Evolutionary conservation across 495 filamentous ascomycete genomes (phyloP).

Genomic region (Annulohypoxylon nitens): DNA sequence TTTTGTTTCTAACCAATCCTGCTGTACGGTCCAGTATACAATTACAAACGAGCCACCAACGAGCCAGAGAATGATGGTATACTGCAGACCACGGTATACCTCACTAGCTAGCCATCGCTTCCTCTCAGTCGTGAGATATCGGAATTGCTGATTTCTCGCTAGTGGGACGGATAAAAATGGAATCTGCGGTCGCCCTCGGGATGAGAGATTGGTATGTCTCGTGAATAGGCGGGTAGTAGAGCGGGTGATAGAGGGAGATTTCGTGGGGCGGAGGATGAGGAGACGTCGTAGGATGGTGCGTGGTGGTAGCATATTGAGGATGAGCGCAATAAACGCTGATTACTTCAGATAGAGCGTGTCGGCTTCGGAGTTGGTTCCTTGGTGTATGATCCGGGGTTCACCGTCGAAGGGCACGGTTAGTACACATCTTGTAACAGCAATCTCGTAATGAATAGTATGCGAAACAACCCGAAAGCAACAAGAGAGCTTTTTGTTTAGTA

Average conservation of each 20-base stretch:
- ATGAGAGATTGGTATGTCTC: constrained; percentile 43
- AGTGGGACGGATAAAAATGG: constrained; percentile 77
- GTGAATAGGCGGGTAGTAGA: constrained; percentile 33
- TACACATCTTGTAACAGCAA: constrained; percentile 6
- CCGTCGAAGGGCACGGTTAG: constrained; percentile 4
- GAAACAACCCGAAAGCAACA: neutral
- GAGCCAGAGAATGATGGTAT: constrained; percentile 67
- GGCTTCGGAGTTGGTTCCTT: neutral
- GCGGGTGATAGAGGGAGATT: constrained; percentile 4
- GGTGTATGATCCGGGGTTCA: constrained; percentile 8
- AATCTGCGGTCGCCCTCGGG: constrained; percentile 74
- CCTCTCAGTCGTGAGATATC: constrained; percentile 81
- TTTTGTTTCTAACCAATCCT: constrained; percentile 77
- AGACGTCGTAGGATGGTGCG: constrained; percentile 44
- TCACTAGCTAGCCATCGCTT: constrained; percentile 76
- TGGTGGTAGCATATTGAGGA: constrained; percentile 42
- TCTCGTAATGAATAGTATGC: neutral
- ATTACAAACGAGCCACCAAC: constrained; percentile 66
- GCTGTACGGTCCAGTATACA: constrained; percentile 69
- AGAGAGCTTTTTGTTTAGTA: neutral
- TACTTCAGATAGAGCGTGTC: neutral
- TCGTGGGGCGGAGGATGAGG: constrained; percentile 36
- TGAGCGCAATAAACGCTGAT: constrained; percentile 14
- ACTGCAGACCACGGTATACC: constrained; percentile 71
- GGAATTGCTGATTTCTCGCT: constrained; percentile 68